Percentiles rank a stretch among this genome's conserved stretches.
phyloP scores from a whole-genome alignment of 2,329 filamentous ascomycete species.

The Ophiostoma perfectum region DNA sequence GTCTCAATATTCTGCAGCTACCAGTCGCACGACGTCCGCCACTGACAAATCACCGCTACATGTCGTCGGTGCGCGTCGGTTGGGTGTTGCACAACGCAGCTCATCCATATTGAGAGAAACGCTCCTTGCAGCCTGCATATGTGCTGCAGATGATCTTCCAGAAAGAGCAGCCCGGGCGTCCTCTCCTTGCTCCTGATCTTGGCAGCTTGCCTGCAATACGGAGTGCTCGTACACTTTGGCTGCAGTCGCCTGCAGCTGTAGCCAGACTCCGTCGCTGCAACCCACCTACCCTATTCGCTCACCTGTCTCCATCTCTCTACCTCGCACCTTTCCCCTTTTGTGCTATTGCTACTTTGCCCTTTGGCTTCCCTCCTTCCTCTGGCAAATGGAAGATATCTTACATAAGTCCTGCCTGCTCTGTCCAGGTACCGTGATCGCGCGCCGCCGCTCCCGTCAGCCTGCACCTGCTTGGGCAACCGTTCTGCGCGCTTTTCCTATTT shows the following conservation, averaged over 20 bases:
- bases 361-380: background rate
- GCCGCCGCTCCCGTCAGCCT: slow-evolving; percentile 1
- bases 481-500: background rate
- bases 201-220: background rate
- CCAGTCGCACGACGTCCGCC: background rate
- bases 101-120: background rate
- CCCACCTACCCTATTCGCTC: slow-evolving; percentile 14
- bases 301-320: slow-evolving; percentile 4
- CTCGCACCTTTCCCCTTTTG: background rate
- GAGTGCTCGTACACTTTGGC: too few species aligned
- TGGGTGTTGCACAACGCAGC: background rate
- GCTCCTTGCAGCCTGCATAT: background rate
- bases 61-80: background rate
- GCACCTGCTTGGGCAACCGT: too few species aligned
- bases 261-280: background rate
- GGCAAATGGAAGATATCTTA: too few species aligned
- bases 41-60: background rate
- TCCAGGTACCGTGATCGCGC: background rate
- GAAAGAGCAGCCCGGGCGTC: slow-evolving; percentile 1
- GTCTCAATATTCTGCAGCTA: background rate
- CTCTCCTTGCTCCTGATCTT: background rate
- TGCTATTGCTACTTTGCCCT: background rate
- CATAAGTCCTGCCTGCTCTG: background rate
- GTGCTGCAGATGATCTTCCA: background rate
- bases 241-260: background rate